These are phyloP conservation scores for Ampelomyces quisqualis DNA, from an alignment of 2,329 filamentous ascomycete genomes.

Conservation along the genomic window DNA sequence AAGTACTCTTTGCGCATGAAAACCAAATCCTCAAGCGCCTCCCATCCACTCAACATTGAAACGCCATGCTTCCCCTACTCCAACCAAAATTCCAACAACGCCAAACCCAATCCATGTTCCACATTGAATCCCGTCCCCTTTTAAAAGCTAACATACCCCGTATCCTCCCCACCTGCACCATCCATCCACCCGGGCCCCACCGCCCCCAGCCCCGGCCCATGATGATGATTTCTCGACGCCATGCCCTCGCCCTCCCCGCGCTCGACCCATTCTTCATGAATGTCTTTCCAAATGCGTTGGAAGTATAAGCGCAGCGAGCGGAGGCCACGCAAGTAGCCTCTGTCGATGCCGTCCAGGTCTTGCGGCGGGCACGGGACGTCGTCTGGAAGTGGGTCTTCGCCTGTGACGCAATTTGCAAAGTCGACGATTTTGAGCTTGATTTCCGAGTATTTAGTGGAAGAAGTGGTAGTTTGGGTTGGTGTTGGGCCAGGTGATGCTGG, in stretches of 20 bases:
- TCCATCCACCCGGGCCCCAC: conserved; percentile 41
- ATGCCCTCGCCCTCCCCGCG: conserved; percentile 47
- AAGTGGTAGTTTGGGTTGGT: neutral
- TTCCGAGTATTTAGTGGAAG: conserved; percentile 42
- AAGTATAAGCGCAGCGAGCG: conserved; percentile 80
- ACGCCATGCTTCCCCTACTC: no score
- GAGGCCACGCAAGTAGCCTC: conserved; percentile 84
- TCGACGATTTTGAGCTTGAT: conserved; percentile 98
- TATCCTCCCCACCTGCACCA: conserved; percentile 35
- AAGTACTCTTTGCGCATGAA: no score
- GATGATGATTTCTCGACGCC: conserved; percentile 31
- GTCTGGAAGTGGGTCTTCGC: conserved; percentile 66
- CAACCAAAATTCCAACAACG: no score
- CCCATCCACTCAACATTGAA: no score
- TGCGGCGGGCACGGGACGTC: conserved; percentile 73
- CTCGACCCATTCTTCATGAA: conserved; percentile 53
- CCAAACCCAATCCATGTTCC: neutral
- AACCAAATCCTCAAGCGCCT: no score
- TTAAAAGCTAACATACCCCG: conserved; percentile 43
- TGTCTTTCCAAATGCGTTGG: conserved; percentile 78
- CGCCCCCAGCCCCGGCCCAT: conserved; percentile 38
- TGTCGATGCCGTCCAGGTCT: conserved; percentile 77
- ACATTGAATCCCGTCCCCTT: neutral
- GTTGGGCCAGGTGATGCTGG: no score
- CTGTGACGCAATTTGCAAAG: conserved; percentile 95